Base-by-base conservation (phyloP, 371 early-diverging fungal genomes). In the Mortierella sp. region DNA sequence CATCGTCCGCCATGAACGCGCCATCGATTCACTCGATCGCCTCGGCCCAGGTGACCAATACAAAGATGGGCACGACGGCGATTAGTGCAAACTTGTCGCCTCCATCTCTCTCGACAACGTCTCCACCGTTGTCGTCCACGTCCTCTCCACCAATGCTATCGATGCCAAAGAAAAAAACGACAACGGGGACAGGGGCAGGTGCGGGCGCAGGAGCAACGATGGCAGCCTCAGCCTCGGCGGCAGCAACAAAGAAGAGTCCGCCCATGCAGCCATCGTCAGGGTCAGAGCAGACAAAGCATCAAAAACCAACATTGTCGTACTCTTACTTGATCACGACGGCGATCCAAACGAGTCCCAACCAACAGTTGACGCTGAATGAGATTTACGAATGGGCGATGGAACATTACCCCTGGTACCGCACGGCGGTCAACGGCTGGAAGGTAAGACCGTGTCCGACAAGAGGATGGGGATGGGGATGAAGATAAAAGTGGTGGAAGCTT, bases 311-410 rank as follows among this genome's bases (percentile, higher is more conserved):
- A 11, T 92, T 92, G 64, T 94, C 97, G 19, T 99, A 98, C 80
- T 95, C 98, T 19, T 91, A 93, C 15, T 81, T 99, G 18, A 98
- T 99, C 60, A 93, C 96, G 6, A 91, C 95, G 52, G 99, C 99
- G 23, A 95, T 99, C 69, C 81, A 92, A 48, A 85, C 87, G 60
- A 89, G 89, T 58, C 88, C 91, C 37, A 86, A 91, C 53, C 87
- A 89, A 55, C 88, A 91, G 65, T 84, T 97, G 84, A 95, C 97
- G 21, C 85, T 99, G 44, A 92, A 88, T 73, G 97, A 95, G 68
- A 97, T 99, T 69, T 99, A 99, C 84, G 86, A 88, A 45, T 98
- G 94, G 94, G 93, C 97, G 57, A 90, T 92, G 64, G 89, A 89
- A 26, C 79, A 86, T 30, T 96, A 92, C 75, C 91, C 95, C 6